Percentiles rank a stretch among this genome's conserved stretches.
These are phyloP conservation scores for Aphanomyces euteiches DNA, from an alignment of 352 stramenopile genomes.

Conservation along the genomic window DNA sequence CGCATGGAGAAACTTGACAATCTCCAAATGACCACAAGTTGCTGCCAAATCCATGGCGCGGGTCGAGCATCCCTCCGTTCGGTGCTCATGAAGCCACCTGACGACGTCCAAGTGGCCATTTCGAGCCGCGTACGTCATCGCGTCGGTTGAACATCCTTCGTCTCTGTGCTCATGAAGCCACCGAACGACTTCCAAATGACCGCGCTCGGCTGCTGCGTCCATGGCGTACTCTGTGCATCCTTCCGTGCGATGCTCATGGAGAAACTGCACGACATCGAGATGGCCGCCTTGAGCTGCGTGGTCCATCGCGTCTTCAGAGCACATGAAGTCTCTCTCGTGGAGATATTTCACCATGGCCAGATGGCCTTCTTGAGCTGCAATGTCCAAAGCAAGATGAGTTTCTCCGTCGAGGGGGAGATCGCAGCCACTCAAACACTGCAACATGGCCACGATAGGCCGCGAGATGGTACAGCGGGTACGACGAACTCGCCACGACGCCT, in stretches of 20 bases:
- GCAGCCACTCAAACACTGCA: not conserved
- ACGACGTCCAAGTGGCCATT: conserved; percentile 37
- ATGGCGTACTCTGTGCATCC: conserved; percentile 24
- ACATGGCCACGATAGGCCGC: not conserved
- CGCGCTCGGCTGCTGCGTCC: conserved; percentile 25
- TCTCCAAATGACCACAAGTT: conserved; percentile 36
- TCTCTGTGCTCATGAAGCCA: conserved; percentile 33
- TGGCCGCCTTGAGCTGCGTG: conserved; percentile 12
- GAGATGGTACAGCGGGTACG: not conserved
- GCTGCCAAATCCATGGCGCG: conserved; percentile 37
- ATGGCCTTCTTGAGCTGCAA: not conserved
- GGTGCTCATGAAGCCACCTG: conserved; percentile 36
- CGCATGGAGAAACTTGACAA: conserved; percentile 44
- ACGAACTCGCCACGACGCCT: not conserved
- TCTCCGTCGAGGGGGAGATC: not conserved
- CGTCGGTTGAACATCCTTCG: conserved; percentile 33
- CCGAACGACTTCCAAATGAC: conserved; percentile 18
- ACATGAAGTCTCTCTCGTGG: not conserved
- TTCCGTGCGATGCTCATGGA: conserved; percentile 20
- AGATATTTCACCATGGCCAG: not conserved
- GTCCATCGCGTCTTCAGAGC: conserved; percentile 23
- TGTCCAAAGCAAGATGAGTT: not conserved
- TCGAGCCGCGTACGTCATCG: conserved; percentile 40
- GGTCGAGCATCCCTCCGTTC: conserved; percentile 13
- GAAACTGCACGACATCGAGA: conserved; percentile 21